Conservation (phyloP, 1,139 yeast genomes). For the Lodderomyces beijingensis region DNA sequence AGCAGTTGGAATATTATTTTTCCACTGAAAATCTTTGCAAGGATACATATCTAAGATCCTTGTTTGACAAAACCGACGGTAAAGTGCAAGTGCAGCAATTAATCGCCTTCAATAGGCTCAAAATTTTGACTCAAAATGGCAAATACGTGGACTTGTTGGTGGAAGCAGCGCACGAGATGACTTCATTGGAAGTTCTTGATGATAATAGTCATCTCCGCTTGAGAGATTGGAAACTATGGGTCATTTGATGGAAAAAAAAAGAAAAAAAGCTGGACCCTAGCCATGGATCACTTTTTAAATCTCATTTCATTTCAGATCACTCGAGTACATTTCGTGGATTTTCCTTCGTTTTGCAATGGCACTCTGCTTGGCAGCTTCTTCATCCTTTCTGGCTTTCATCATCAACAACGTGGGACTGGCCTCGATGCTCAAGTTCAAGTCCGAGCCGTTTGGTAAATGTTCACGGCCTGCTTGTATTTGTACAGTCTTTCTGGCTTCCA, state of each 20-base stretch:
- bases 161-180: constrained; percentile 14
- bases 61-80: constrained; percentile 19
- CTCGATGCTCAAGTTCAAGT: constrained; percentile 43
- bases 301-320: neutral
- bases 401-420: constrained; percentile 59
- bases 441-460: constrained; percentile 16
- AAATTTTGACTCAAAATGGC: constrained; percentile 18
- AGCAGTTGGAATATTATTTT: constrained; percentile 23
- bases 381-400: constrained; percentile 38
- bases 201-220: constrained; percentile 14
- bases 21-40: constrained; percentile 23
- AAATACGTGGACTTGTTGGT: constrained; percentile 14
- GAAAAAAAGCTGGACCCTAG: neutral
- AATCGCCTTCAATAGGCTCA: constrained; percentile 18
- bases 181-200: constrained; percentile 16
- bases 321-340: constrained; percentile 17
- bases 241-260: constrained; percentile 3
- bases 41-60: constrained; percentile 20
- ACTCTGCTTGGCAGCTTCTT: constrained; percentile 25
- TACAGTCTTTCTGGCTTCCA: constrained; percentile 14
- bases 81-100: constrained; percentile 15
- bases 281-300: neutral
- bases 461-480: constrained; percentile 3
- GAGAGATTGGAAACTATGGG: constrained; percentile 19
- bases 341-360: constrained; percentile 14